Conservation (phyloP, 164 flowering plant species). For the Buxus sempervirens region DNA sequence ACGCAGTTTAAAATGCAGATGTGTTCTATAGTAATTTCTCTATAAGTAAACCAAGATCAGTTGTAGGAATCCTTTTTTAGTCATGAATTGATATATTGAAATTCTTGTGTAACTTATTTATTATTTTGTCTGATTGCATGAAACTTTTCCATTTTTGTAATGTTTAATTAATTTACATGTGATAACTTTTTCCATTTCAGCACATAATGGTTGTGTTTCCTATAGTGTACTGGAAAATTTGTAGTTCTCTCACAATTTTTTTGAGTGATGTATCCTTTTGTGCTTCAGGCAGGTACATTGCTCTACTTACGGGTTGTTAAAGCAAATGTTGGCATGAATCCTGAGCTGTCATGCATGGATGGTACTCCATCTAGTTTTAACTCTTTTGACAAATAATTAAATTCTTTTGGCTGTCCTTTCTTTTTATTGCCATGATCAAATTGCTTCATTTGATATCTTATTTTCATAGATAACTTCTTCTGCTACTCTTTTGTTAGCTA, state of each 20-base stretch:
- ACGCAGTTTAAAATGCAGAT: background rate
- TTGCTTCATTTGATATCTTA: background rate
- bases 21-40: background rate
- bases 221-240: background rate
- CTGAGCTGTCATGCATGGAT: constrained; percentile 92
- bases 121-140: background rate
- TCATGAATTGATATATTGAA: background rate
- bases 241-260: background rate
- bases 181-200: background rate
- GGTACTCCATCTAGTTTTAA: constrained; percentile 39
- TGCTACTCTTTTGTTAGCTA: constrained; percentile 35
- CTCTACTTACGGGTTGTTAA: constrained; percentile 86
- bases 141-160: background rate
- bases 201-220: background rate
- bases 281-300: constrained; percentile 68
- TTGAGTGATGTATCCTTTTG: background rate
- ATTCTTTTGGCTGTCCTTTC: background rate
- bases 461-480: background rate
- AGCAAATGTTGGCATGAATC: constrained; percentile 83
- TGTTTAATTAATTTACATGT: background rate
- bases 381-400: background rate
- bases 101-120: background rate
- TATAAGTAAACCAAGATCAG: background rate
- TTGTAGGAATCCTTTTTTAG: background rate
- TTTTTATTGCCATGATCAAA: background rate